Conservation (phyloP, 371 early-diverging fungal genomes). For the Rhizopus arrhizus region DNA sequence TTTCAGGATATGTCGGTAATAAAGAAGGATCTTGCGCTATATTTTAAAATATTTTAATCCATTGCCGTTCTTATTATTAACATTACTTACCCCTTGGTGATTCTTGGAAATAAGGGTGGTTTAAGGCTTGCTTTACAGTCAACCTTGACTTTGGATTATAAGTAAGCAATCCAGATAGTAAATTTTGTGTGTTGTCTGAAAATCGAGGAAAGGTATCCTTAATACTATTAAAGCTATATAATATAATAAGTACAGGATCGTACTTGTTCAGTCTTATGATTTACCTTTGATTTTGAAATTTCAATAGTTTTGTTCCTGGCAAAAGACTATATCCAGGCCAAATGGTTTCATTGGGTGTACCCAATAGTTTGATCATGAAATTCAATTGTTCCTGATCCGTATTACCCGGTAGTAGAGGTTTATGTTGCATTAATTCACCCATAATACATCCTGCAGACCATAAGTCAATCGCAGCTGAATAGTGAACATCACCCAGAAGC, state of each 20-base stretch:
- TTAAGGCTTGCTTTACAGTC: slow-evolving; percentile 70
- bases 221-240: slow-evolving; percentile 58
- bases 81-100: slow-evolving; percentile 49
- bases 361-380: slow-evolving; percentile 74
- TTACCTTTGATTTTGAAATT: slow-evolving; percentile 60
- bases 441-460: slow-evolving; percentile 93
- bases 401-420: slow-evolving; percentile 85
- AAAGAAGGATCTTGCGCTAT: slow-evolving; percentile 59
- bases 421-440: slow-evolving; percentile 74
- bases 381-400: slow-evolving; percentile 77
- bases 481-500: slow-evolving; percentile 76
- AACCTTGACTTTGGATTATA: slow-evolving; percentile 81
- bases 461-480: slow-evolving; percentile 86
- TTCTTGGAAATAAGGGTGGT: slow-evolving; percentile 79
- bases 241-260: neutral
- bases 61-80: neutral
- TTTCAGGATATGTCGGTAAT: slow-evolving; percentile 71
- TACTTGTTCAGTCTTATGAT: neutral
- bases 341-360: slow-evolving; percentile 76
- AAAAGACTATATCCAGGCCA: slow-evolving; percentile 77
- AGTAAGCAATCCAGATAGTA: slow-evolving; percentile 77
- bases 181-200: slow-evolving; percentile 63
- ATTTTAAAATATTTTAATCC: slow-evolving; percentile 8
- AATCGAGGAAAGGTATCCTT: slow-evolving; percentile 62
- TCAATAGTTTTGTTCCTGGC: slow-evolving; percentile 56